These are phyloP conservation scores for Spergularia marina DNA, from an alignment of 148 eudicot genomes.

Conservation along the genomic window DNA sequence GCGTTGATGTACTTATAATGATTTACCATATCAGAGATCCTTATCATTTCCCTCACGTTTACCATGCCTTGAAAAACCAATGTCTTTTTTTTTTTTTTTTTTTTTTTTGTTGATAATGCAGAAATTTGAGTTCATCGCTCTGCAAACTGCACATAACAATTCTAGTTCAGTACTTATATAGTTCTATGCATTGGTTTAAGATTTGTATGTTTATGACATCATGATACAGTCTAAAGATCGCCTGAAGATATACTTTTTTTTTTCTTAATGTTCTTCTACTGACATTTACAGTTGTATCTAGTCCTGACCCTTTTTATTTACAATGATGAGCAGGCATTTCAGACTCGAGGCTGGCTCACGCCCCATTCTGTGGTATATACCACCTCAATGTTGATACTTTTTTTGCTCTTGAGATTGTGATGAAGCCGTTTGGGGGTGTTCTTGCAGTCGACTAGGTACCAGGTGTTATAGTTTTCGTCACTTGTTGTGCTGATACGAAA, in stretches of 20 bases:
- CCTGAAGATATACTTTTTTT: background rate
- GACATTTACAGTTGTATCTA: background rate
- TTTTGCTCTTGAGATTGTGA: slow-evolving; percentile 33
- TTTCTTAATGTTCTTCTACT: background rate
- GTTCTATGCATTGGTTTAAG: too few species aligned
- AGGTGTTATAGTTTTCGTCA: slow-evolving; percentile 12
- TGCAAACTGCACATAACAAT: too few species aligned
- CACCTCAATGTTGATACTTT: slow-evolving; percentile 21
- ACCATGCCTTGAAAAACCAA: too few species aligned
- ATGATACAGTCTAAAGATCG: background rate
- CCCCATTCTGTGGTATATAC: slow-evolving; percentile 10
- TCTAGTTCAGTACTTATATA: too few species aligned
- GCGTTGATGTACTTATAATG: background rate
- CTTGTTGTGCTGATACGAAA: slow-evolving; percentile 21
- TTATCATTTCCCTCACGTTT: too few species aligned
- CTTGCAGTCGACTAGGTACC: background rate
- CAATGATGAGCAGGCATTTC: slow-evolving; percentile 20
- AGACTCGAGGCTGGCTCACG: slow-evolving; percentile 22
- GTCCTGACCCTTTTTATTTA: background rate
- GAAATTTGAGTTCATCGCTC: too few species aligned
- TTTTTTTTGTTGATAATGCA: too few species aligned
- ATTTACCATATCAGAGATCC: too few species aligned
- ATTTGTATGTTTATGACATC: too few species aligned
- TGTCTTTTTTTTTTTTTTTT: too few species aligned
- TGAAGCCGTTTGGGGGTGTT: background rate